phyloP scores from a whole-genome alignment of 2,329 filamentous ascomycete genomes.

The Aspergillus tamarii region DNA sequence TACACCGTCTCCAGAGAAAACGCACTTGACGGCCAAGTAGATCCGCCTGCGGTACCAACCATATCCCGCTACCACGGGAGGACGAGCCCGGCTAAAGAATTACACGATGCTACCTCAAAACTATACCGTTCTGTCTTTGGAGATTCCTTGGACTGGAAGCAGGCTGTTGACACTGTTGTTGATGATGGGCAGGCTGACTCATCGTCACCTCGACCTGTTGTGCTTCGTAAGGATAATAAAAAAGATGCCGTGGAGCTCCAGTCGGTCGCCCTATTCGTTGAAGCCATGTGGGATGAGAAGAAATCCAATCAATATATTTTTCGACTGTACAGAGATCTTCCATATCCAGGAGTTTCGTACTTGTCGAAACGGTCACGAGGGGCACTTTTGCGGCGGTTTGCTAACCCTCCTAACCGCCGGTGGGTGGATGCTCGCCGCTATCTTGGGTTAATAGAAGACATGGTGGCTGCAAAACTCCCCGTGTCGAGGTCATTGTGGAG shows the following conservation, averaged over 20 bases:
- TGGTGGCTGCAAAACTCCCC: conserved; percentile 72
- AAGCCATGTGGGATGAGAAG: conserved; percentile 47
- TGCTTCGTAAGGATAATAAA: conserved; percentile 21
- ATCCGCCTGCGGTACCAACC: not conserved
- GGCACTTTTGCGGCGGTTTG: conserved; percentile 68
- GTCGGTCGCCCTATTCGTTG: conserved; percentile 42
- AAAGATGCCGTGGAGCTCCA: conserved; percentile 39
- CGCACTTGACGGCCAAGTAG: not conserved
- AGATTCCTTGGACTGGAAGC: conserved; percentile 27
- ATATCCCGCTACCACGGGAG: conserved; percentile 13
- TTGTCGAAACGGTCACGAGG: conserved; percentile 59
- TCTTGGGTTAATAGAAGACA: conserved; percentile 80
- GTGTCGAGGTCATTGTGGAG: conserved; percentile 77
- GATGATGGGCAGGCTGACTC: conserved; percentile 21
- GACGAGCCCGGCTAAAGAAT: conserved; percentile 22
- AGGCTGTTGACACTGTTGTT: conserved; percentile 44
- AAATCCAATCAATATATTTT: conserved; percentile 56
- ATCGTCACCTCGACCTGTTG: conserved; percentile 37
- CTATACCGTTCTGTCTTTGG: conserved; percentile 30
- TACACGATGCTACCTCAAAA: conserved; percentile 25
- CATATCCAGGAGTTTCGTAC: conserved; percentile 56
- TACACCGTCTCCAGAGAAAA: not conserved
- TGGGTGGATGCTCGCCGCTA: conserved; percentile 71
- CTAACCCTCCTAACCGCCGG: conserved; percentile 50
- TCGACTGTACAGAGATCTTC: conserved; percentile 56